These are phyloP conservation scores for Quercus parvula DNA, from an alignment of 306 rosid genomes.

Conservation along the genomic window DNA sequence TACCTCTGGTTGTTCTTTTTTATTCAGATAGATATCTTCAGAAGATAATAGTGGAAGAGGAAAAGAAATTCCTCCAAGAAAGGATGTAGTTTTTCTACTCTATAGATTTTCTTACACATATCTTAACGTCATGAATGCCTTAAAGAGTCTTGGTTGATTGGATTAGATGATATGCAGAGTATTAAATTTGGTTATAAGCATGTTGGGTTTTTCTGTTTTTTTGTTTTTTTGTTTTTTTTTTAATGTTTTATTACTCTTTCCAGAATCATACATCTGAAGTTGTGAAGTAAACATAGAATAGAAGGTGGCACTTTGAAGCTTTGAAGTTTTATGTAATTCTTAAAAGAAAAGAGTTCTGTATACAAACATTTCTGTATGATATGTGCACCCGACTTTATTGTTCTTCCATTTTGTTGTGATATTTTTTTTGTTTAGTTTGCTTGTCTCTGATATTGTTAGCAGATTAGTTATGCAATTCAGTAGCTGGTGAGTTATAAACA, in stretches of 20 bases:
- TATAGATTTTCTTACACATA: background rate
- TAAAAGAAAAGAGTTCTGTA: background rate
- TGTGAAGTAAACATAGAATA: background rate
- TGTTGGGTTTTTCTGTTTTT: background rate
- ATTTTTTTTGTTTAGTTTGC: background rate
- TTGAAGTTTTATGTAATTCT: background rate
- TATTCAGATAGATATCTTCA: background rate
- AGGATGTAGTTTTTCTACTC: background rate
- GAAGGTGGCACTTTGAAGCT: no score
- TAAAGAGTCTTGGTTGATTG: background rate
- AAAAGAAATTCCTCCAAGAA: background rate
- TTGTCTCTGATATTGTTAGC: background rate
- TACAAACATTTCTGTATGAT: background rate
- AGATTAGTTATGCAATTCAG: background rate
- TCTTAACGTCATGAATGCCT: background rate
- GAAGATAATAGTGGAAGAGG: background rate
- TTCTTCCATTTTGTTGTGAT: background rate
- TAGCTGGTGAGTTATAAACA: background rate
- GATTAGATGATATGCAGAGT: no score
- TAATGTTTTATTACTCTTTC: background rate
- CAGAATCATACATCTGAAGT: background rate
- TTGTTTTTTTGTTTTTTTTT: background rate
- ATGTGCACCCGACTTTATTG: background rate
- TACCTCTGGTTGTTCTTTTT: background rate
- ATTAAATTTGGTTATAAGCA: no score